Percentiles rank a stretch among this genome's conserved stretches.
Evolutionary conservation across 2,329 filamentous ascomycete genomes (phyloP).

Genomic region (Alternaria hordeiaustralica): DNA sequence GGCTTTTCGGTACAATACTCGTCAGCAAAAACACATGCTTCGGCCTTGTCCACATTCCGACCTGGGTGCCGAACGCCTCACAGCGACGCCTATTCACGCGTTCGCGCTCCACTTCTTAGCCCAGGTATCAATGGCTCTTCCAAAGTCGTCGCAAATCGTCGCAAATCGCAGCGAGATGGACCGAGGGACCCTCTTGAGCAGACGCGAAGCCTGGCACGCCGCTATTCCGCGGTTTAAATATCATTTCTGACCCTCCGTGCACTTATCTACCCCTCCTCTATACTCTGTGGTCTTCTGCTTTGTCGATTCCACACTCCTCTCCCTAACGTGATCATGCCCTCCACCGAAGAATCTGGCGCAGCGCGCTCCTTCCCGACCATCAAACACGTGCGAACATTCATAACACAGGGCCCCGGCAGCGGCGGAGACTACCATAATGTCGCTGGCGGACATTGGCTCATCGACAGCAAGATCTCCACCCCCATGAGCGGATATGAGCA

Average conservation of each 20-base stretch:
- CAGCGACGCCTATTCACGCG: slow-evolving; percentile 14
- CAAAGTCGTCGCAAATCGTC: slow-evolving; percentile 27
- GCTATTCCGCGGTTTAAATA: slow-evolving; percentile 27
- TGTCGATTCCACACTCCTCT: slow-evolving; percentile 4
- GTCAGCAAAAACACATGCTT: slow-evolving; percentile 6
- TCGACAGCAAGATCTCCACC: slow-evolving; percentile 90
- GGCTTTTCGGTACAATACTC: slow-evolving; percentile 5
- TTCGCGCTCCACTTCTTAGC: slow-evolving; percentile 27
- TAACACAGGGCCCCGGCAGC: slow-evolving; percentile 68
- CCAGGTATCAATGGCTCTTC: slow-evolving; percentile 15
- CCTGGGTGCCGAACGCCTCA: slow-evolving; percentile 8
- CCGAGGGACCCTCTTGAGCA: slow-evolving; percentile 32
- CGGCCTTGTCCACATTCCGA: slow-evolving; percentile 3
- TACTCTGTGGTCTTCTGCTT: slow-evolving; percentile 5
- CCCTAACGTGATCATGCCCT: slow-evolving; percentile 33
- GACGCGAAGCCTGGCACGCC: slow-evolving; percentile 13
- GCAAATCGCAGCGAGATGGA: slow-evolving; percentile 39
- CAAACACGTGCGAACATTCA: slow-evolving; percentile 74
- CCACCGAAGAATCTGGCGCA: slow-evolving; percentile 27
- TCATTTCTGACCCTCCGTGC: slow-evolving; percentile 17
- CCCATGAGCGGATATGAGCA: slow-evolving; percentile 90
- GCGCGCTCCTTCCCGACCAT: slow-evolving; percentile 73
- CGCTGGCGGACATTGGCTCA: slow-evolving; percentile 74
- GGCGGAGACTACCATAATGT: slow-evolving; percentile 86
- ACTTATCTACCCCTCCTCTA: slow-evolving; percentile 25